Percentiles rank a stretch among this genome's conserved stretches.
These are phyloP conservation scores for Lodderomyces oxycetoniae DNA, from an alignment of 1,139 yeast genomes.

Conservation along the genomic window DNA sequence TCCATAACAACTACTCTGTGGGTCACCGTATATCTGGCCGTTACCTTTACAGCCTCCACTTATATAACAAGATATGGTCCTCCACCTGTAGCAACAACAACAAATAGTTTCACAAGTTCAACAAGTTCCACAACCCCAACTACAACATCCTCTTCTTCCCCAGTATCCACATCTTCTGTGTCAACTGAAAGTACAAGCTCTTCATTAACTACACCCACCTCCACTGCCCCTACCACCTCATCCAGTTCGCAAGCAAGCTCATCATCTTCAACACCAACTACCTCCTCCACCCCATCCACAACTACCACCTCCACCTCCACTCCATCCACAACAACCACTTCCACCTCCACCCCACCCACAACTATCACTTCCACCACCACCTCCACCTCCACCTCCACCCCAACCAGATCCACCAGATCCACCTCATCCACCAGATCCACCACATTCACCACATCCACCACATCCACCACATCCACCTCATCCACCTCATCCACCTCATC, in stretches of 20 bases:
- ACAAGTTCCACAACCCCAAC: conserved; percentile 14
- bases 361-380: conserved; percentile 15
- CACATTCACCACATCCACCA: conserved; percentile 17
- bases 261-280: conserved; percentile 10
- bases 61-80: conserved; percentile 5
- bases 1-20: conserved; percentile 19
- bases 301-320: conserved; percentile 22
- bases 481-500: conserved; percentile 15
- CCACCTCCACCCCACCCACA: conserved; percentile 12
- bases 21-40: conserved; percentile 11
- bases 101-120: neutral
- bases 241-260: conserved; percentile 20
- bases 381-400: conserved; percentile 11
- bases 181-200: conserved; percentile 12
- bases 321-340: conserved; percentile 11
- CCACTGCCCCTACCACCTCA: conserved; percentile 15
- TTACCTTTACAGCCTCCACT: neutral
- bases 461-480: conserved; percentile 21
- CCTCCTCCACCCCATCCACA: conserved; percentile 15
- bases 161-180: conserved; percentile 17
- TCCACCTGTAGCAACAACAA: conserved; percentile 11
- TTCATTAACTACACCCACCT: conserved; percentile 16
- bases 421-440: conserved; percentile 17
- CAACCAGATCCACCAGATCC: conserved; percentile 15
- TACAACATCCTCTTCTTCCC: conserved; percentile 6